Evolutionary conservation across 352 stramenopile species (phyloP).

Genomic region (Phytopythium aichiense): DNA sequence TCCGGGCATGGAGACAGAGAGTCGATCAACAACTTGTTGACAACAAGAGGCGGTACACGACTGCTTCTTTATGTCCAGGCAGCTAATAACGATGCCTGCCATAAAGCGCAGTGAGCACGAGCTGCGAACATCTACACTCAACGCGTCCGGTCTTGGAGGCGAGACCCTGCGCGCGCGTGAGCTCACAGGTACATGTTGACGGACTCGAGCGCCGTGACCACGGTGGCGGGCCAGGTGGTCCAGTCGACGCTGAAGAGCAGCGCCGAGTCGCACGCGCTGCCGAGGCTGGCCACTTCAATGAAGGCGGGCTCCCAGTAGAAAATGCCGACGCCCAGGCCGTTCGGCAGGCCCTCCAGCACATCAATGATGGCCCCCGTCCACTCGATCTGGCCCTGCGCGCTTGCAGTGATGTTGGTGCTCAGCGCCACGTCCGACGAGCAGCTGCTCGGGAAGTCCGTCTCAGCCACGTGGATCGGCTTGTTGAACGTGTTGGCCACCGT

Average conservation of each 20-base stretch:
- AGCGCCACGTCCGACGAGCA: constrained; percentile 24
- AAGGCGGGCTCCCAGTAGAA: constrained; percentile 34
- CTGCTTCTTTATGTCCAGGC: too few relatives aligned
- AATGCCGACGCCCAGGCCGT: constrained; percentile 18
- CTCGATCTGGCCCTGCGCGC: constrained; percentile 15
- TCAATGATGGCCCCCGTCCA: constrained; percentile 24
- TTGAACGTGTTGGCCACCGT: constrained; percentile 21
- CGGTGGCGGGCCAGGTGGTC: constrained; percentile 17
- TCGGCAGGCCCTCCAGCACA: constrained; percentile 19
- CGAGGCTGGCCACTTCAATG: constrained; percentile 20
- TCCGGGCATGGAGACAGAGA: too few relatives aligned
- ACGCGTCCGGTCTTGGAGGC: not conserved
- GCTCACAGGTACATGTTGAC: constrained; percentile 16
- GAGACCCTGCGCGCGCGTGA: not conserved
- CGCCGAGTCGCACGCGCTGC: constrained; percentile 24
- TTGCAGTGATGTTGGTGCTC: constrained; percentile 19
- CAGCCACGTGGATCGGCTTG: constrained; percentile 25
- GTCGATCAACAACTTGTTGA: too few relatives aligned
- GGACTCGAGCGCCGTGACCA: constrained; percentile 19
- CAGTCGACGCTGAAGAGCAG: constrained; percentile 34
- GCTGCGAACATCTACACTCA: not conserved
- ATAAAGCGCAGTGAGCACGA: too few relatives aligned
- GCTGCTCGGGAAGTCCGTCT: constrained; percentile 27
- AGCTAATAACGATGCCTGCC: too few relatives aligned
- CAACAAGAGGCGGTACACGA: too few relatives aligned